Evolutionary conservation across 2,329 filamentous ascomycete species (phyloP).

Genomic region (Exophiala alcalophila): DNA sequence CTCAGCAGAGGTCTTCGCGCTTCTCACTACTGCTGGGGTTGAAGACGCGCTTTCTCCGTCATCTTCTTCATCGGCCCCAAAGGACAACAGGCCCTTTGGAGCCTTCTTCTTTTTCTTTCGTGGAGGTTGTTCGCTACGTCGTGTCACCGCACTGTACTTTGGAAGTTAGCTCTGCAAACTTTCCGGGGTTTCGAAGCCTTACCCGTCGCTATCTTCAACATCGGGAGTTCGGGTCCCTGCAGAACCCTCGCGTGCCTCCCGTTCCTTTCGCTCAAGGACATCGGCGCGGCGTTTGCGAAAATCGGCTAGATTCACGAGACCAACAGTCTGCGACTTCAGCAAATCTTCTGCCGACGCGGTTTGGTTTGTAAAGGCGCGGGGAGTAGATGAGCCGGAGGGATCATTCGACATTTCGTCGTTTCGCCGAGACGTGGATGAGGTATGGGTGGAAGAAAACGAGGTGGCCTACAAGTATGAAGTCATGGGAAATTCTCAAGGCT

Average conservation of each 20-base stretch:
- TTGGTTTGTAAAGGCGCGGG: slow-evolving; percentile 66
- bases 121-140: slow-evolving; percentile 41
- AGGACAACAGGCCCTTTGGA: slow-evolving; percentile 61
- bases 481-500: too few relatives aligned
- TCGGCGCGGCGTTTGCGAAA: slow-evolving; percentile 95
- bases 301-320: slow-evolving; percentile 85
- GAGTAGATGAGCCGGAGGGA: slow-evolving; percentile 44
- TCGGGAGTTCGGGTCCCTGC: slow-evolving; percentile 48
- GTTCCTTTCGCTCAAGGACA: slow-evolving; percentile 85
- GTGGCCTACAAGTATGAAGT: too few relatives aligned
- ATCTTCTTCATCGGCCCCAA: slow-evolving; percentile 63
- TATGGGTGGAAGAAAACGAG: background rate
- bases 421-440: background rate
- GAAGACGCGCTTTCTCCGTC: slow-evolving; percentile 37
- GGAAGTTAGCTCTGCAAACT: slow-evolving; percentile 47
- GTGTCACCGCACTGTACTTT: slow-evolving; percentile 56
- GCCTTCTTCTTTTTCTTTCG: slow-evolving; percentile 59
- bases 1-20: slow-evolving; percentile 15
- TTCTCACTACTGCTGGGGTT: slow-evolving; percentile 22
- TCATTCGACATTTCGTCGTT: slow-evolving; percentile 35
- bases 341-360: slow-evolving; percentile 75
- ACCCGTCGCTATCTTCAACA: slow-evolving; percentile 57
- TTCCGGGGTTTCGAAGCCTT: slow-evolving; percentile 37
- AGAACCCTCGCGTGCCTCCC: slow-evolving; percentile 67
- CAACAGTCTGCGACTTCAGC: slow-evolving; percentile 81